Percentiles rank a stretch among this genome's conserved stretches.
Conservation (phyloP, 2,329 filamentous ascomycete species). For the Pseudonectria foliicola region DNA sequence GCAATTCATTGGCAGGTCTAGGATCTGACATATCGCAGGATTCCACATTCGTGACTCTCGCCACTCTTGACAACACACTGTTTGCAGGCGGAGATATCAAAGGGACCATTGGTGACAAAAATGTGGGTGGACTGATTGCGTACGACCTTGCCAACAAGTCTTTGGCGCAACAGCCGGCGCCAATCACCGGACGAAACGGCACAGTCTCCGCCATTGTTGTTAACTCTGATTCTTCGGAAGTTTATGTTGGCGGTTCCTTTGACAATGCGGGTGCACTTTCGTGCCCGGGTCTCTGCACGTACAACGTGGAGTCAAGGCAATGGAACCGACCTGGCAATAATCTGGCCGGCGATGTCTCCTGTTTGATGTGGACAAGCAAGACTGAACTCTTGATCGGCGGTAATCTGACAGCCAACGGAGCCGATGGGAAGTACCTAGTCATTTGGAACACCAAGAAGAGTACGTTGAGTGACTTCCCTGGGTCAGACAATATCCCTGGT, state of each 20-base stretch:
- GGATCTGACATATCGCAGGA: conserved; percentile 57
- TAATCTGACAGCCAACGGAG: conserved; percentile 61
- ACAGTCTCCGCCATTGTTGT: conserved; percentile 71
- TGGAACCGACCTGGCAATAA: conserved; percentile 76
- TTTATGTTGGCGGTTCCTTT: conserved; percentile 86
- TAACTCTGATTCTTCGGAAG: conserved; percentile 60
- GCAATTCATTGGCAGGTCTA: conserved; percentile 61
- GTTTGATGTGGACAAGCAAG: conserved; percentile 69
- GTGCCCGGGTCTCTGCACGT: conserved; percentile 77
- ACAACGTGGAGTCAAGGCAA: conserved; percentile 60
- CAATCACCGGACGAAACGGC: conserved; percentile 61
- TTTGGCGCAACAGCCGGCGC: conserved; percentile 66
- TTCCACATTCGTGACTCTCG: conserved; percentile 70
- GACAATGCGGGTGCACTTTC: conserved; percentile 73
- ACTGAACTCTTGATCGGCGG: conserved; percentile 71
- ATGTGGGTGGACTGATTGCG: conserved; percentile 66
- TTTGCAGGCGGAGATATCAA: conserved; percentile 78
- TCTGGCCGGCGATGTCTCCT: conserved; percentile 61
- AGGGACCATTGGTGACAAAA: conserved; percentile 57
- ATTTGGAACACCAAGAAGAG: conserved; percentile 63
- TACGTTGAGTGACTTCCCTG: conserved; percentile 58
- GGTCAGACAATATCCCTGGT: conserved; percentile 64
- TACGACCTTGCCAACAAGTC: conserved; percentile 65
- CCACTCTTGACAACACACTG: conserved; percentile 57
- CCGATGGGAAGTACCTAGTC: conserved; percentile 56